These are phyloP conservation scores for Brassica juncea DNA, from an alignment of 345 rosid species.

Conservation along the genomic window DNA sequence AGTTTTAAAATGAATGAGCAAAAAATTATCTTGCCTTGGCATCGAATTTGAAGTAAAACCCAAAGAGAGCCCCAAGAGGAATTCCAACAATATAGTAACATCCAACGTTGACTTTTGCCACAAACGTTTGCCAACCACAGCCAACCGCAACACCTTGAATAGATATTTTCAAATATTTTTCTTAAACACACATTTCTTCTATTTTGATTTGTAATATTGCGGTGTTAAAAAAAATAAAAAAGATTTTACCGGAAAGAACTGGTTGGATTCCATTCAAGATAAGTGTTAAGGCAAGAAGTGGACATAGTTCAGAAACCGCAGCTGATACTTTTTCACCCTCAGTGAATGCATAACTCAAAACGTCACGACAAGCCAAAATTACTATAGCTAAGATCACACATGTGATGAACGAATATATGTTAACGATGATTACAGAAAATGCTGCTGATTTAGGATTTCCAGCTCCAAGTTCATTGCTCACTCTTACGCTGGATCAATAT, in stretches of 20 bases:
- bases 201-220: background rate
- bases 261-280: constrained; percentile 75
- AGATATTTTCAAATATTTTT: background rate
- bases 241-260: constrained; percentile 59
- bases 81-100: constrained; percentile 70
- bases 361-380: constrained; percentile 45
- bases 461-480: constrained; percentile 83
- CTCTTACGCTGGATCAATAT: constrained; percentile 60
- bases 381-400: constrained; percentile 42
- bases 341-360: constrained; percentile 68
- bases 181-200: background rate
- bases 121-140: constrained; percentile 81
- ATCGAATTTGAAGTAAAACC: constrained; percentile 62
- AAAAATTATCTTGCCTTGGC: constrained; percentile 53
- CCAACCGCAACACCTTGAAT: constrained; percentile 75
- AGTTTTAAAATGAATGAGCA: background rate
- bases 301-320: constrained; percentile 73
- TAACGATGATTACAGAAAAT: constrained; percentile 61
- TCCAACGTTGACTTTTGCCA: constrained; percentile 71
- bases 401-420: constrained; percentile 46
- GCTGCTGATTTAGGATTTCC: constrained; percentile 68
- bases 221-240: background rate
- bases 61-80: constrained; percentile 63
- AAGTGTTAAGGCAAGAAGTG: constrained; percentile 63
- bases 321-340: constrained; percentile 60